A percentile compares a stretch with the other conserved stretches of the same genome.
phyloP scores from a whole-genome alignment of 495 filamentous ascomycete genomes.

The Niebla homalea region DNA sequence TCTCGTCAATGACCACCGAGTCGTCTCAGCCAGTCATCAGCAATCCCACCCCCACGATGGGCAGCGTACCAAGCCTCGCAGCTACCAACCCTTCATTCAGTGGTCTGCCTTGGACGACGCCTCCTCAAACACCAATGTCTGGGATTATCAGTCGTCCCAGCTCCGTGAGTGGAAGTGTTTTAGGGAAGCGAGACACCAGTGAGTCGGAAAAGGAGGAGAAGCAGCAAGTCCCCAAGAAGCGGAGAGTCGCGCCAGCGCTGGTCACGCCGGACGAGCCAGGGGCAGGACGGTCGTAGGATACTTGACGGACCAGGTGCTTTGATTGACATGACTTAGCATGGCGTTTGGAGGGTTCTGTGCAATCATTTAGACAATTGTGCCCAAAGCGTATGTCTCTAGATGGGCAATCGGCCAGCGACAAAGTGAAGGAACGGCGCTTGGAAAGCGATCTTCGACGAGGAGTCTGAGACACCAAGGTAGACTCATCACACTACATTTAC shows the following conservation, averaged over 20 bases:
- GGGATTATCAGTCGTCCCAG: constrained; percentile 27
- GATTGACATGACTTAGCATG: too few species aligned
- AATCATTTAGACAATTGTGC: too few species aligned
- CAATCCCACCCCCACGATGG: constrained; percentile 65
- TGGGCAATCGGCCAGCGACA: too few species aligned
- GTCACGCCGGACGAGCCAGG: constrained; percentile 23
- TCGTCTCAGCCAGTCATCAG: constrained; percentile 42
- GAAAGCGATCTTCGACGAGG: too few species aligned
- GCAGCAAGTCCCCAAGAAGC: constrained; percentile 50
- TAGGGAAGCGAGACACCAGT: constrained; percentile 45
- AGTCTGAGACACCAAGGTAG: too few species aligned
- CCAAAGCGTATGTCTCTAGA: too few species aligned
- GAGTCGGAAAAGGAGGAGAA: constrained; percentile 49
- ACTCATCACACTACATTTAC: too few species aligned
- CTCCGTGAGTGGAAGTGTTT: constrained; percentile 29
- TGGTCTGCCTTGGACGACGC: constrained; percentile 55
- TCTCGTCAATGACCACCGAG: constrained; percentile 65
- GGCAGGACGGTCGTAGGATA: too few species aligned
- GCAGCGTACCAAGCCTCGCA: constrained; percentile 59
- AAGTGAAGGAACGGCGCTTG: too few species aligned
- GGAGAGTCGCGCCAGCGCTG: constrained; percentile 65
- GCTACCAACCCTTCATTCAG: constrained; percentile 51
- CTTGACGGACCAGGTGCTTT: too few species aligned
- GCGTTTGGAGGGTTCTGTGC: too few species aligned
- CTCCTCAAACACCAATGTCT: constrained; percentile 62